phyloP scores from a whole-genome alignment of 129 eudicot genomes.

The Gnaphalium uliginosum region DNA sequence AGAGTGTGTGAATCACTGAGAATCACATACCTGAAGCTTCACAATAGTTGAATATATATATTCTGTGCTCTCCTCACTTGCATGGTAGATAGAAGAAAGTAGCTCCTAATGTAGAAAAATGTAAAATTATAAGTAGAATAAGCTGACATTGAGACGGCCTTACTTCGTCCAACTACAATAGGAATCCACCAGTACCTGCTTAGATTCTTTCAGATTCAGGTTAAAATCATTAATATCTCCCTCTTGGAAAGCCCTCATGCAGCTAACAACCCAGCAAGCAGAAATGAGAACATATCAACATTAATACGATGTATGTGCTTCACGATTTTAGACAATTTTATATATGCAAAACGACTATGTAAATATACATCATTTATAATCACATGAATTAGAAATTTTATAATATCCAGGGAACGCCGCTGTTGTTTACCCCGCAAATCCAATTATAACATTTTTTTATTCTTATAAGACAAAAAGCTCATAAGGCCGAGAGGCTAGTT shows the following conservation, averaged over 20 bases:
- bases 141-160: constrained; percentile 19
- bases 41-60: constrained; percentile 72
- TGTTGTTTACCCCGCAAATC: not conserved
- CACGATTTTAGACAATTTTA: constrained; percentile 1
- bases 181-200: constrained; percentile 59
- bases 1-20: not conserved
- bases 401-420: not conserved
- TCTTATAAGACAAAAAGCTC: constrained; percentile 6
- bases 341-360: not conserved
- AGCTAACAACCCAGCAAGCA: constrained; percentile 49
- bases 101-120: constrained; percentile 60
- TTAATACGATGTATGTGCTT: constrained; percentile 7
- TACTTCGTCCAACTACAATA: constrained; percentile 7
- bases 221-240: constrained; percentile 76
- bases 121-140: constrained; percentile 21
- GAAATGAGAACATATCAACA: constrained; percentile 6
- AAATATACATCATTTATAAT: not conserved
- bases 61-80: constrained; percentile 93
- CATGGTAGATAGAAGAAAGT: constrained; percentile 71
- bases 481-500: not conserved
- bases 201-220: constrained; percentile 59
- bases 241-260: constrained; percentile 87
- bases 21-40: constrained; percentile 78
- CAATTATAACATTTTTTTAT: not conserved
- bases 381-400: constrained; percentile 1